Percentiles rank a stretch among this genome's conserved stretches.
Evolutionary conservation across 352 stramenopile genomes (phyloP).

Genomic region (Globisporangium cystogenes): DNA sequence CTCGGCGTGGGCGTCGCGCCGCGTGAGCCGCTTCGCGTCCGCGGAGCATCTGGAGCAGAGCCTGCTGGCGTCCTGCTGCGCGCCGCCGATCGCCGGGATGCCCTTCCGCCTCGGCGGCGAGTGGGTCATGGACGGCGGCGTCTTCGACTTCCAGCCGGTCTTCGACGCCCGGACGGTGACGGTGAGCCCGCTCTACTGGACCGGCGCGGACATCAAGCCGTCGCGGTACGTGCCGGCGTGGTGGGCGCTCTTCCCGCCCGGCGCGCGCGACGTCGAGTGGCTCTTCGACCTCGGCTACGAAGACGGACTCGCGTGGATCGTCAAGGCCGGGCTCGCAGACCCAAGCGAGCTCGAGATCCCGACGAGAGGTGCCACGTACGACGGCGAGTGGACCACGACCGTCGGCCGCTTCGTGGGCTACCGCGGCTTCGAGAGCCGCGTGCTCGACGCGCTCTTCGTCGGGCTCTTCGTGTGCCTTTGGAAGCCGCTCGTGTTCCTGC

Average conservation of each 20-base stretch:
- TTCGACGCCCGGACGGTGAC: slow-evolving; percentile 70
- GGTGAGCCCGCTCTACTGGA: slow-evolving; percentile 85
- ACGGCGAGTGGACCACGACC: slow-evolving; percentile 58
- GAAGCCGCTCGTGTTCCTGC: slow-evolving; percentile 71
- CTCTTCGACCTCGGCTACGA: slow-evolving; percentile 84
- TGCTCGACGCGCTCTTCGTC: slow-evolving; percentile 74
- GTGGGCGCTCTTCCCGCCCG: slow-evolving; percentile 75
- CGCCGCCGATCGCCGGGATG: slow-evolving; percentile 70
- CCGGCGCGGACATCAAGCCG: slow-evolving; percentile 84
- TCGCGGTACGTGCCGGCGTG: slow-evolving; percentile 88
- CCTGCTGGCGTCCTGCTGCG: slow-evolving; percentile 79
- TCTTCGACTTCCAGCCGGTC: slow-evolving; percentile 81
- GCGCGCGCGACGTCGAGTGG: slow-evolving; percentile 68
- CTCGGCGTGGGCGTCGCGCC: slow-evolving; percentile 59
- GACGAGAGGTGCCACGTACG: slow-evolving; percentile 43
- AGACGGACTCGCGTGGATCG: slow-evolving; percentile 67
- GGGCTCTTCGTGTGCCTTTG: slow-evolving; percentile 68
- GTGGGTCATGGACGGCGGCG: slow-evolving; percentile 84
- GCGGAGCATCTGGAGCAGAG: slow-evolving; percentile 51
- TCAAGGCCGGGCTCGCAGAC: slow-evolving; percentile 30
- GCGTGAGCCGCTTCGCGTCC: slow-evolving; percentile 62
- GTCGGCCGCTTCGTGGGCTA: slow-evolving; percentile 79
- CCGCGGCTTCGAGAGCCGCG: slow-evolving; percentile 49
- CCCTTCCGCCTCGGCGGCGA: slow-evolving; percentile 78
- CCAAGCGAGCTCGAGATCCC: slow-evolving; percentile 39